Conservation (phyloP, 2,329 filamentous ascomycete genomes). For the Fusarium acutatum region DNA sequence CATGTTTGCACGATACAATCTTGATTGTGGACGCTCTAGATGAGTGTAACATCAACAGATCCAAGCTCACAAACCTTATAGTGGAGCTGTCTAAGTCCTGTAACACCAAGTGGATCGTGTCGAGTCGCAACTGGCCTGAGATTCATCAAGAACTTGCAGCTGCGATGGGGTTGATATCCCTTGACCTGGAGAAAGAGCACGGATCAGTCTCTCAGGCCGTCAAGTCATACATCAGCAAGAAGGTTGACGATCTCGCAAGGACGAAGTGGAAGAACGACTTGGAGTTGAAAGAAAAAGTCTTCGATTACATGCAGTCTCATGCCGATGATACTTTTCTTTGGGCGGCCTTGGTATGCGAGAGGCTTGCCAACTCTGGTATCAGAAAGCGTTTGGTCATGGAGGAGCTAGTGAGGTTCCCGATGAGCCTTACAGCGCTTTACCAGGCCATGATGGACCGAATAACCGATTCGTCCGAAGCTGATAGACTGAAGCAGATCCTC, state of each 20-base stretch:
- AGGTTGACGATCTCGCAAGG: fast-evolving
- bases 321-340: neutral
- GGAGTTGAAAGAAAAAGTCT: neutral
- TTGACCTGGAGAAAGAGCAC: fast-evolving
- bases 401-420: fast-evolving
- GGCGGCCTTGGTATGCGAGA: fast-evolving
- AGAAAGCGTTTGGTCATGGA: fast-evolving
- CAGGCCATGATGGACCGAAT: fast-evolving
- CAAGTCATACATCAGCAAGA: neutral
- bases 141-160: fast-evolving
- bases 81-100: fast-evolving
- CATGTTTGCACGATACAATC: fast-evolving
- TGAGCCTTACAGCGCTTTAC: fast-evolving
- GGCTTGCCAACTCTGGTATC: fast-evolving
- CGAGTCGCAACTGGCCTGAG: neutral
- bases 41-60: fast-evolving
- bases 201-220: fast-evolving
- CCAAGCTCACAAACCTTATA: fast-evolving
- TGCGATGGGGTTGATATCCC: fast-evolving
- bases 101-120: neutral
- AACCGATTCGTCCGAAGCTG: fast-evolving
- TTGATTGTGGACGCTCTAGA: fast-evolving
- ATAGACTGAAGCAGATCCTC: fast-evolving
- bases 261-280: fast-evolving
- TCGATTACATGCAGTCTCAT: fast-evolving